Evolutionary conservation across 140 eudicot species (phyloP).

Genomic region (Anethum foeniculum): DNA sequence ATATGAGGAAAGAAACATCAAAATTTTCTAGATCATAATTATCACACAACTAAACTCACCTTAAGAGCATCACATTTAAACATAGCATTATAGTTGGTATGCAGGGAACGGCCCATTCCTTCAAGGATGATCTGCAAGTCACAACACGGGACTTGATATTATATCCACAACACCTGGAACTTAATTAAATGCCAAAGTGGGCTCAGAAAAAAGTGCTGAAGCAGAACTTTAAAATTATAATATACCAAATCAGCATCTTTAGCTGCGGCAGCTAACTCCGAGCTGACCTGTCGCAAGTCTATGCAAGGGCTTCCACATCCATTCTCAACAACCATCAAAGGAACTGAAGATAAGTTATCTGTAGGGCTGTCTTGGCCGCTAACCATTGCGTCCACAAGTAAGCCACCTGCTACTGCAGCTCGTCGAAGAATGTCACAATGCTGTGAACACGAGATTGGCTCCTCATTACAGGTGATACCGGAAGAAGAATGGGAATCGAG

Average conservation of each 20-base stretch:
- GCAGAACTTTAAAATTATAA: neutral
- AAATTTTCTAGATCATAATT: neutral
- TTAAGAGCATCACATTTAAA: constrained; percentile 86
- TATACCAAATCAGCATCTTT: constrained; percentile 93
- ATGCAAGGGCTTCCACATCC: constrained; percentile 99
- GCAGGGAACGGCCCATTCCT: constrained; percentile 95
- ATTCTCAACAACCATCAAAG: constrained; percentile 92
- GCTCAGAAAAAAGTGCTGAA: neutral
- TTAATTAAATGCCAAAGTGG: neutral
- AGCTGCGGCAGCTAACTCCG: constrained; percentile 94
- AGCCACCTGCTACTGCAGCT: constrained; percentile 98
- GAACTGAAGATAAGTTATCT: constrained; percentile 45
- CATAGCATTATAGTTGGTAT: constrained; percentile 78
- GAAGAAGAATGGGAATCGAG: neutral
- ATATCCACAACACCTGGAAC: neutral
- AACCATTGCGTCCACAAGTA: constrained; percentile 91
- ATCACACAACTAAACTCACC: constrained; percentile 31
- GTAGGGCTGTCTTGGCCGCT: constrained; percentile 47
- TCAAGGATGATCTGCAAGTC: constrained; percentile 68
- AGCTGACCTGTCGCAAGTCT: constrained; percentile 95
- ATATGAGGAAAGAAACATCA: neutral
- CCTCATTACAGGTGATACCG: neutral
- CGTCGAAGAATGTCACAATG: constrained; percentile 94
- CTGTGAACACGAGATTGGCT: constrained; percentile 28
- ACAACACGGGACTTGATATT: neutral